Conservation (phyloP, 1,284 basidiomycete genomes). For the Prillingera fragicola region DNA sequence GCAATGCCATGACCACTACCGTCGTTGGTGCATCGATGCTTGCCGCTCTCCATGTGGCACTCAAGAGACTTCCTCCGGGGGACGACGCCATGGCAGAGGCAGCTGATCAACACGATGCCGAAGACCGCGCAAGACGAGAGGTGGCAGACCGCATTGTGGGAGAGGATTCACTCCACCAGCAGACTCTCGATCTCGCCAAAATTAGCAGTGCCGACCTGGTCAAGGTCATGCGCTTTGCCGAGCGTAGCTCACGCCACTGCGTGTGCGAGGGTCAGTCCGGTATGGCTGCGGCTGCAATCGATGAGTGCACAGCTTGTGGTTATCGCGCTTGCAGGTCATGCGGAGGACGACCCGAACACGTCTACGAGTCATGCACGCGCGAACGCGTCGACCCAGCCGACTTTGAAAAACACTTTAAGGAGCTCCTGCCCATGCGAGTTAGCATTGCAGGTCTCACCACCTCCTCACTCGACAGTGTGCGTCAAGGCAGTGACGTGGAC, state of each 20-base stretch:
- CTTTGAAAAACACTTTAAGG: slow-evolving; percentile 72
- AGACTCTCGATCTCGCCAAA: slow-evolving; percentile 65
- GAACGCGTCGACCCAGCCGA: slow-evolving; percentile 57
- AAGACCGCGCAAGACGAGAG: slow-evolving; percentile 46
- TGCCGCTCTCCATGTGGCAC: slow-evolving; percentile 66
- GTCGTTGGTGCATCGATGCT: slow-evolving; percentile 89
- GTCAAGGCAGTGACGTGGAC: slow-evolving; percentile 28
- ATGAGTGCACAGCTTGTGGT: slow-evolving; percentile 69
- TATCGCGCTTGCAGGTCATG: slow-evolving; percentile 77
- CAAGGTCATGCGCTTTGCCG: slow-evolving; percentile 61
- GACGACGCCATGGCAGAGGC: slow-evolving; percentile 57
- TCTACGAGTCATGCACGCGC: slow-evolving; percentile 49
- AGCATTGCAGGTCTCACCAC: slow-evolving; percentile 56
- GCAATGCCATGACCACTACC: slow-evolving; percentile 95
- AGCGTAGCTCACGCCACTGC: slow-evolving; percentile 71
- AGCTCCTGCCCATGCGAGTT: slow-evolving; percentile 80
- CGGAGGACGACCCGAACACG: slow-evolving; percentile 84
- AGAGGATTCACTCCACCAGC: slow-evolving; percentile 59
- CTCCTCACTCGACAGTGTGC: slow-evolving; percentile 54
- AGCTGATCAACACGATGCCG: slow-evolving; percentile 46
- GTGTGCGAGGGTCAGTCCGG: slow-evolving; percentile 80
- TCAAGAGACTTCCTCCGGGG: slow-evolving; percentile 57
- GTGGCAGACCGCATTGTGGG: slow-evolving; percentile 61
- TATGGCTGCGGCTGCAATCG: slow-evolving; percentile 65
- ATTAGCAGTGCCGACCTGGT: slow-evolving; percentile 53